Percentiles rank a stretch among this genome's conserved stretches.
Conservation (phyloP, 2,329 filamentous ascomycete species). For the Aphanocladium album region DNA sequence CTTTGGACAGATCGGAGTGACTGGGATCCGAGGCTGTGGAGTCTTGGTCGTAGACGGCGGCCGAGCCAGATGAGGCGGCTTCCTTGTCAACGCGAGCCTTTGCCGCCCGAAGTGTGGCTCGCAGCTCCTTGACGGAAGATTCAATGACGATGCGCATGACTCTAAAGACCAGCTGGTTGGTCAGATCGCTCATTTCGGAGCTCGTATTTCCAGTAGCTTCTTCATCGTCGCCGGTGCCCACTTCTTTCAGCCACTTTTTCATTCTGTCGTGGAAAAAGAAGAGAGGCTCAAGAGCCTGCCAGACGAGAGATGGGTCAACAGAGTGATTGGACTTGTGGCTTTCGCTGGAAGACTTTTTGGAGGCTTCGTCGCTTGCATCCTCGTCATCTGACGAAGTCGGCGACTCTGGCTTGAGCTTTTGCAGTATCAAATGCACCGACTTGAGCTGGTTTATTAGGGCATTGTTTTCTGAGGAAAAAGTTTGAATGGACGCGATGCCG, state of each 20-base stretch:
- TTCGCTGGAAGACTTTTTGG: constrained; percentile 9
- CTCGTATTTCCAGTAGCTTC: constrained; percentile 16
- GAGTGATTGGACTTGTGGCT: not conserved
- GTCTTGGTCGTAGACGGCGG: constrained; percentile 63
- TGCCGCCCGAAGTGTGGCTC: constrained; percentile 58
- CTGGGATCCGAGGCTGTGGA: constrained; percentile 67
- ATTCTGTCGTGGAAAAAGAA: constrained; percentile 52
- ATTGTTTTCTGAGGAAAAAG: constrained; percentile 19
- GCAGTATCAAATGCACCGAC: constrained; percentile 21
- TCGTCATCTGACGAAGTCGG: constrained; percentile 16
- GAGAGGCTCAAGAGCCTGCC: constrained; percentile 77
- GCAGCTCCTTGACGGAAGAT: constrained; percentile 78
- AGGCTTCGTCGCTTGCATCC: constrained; percentile 18
- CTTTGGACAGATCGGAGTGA: constrained; percentile 73
- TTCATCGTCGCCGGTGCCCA: constrained; percentile 42
- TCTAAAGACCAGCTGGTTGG: constrained; percentile 84
- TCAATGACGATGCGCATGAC: constrained; percentile 82
- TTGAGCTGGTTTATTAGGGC: constrained; percentile 24
- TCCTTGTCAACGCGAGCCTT: constrained; percentile 26
- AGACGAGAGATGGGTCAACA: constrained; percentile 46
- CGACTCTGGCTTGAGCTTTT: constrained; percentile 20
- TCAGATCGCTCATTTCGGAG: constrained; percentile 54
- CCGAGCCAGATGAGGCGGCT: constrained; percentile 48
- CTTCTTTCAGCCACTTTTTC: constrained; percentile 57
- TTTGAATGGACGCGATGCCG: constrained; percentile 21